Base-by-base conservation (phyloP, 139 green algal species). In the Picochlorum sp. region DNA sequence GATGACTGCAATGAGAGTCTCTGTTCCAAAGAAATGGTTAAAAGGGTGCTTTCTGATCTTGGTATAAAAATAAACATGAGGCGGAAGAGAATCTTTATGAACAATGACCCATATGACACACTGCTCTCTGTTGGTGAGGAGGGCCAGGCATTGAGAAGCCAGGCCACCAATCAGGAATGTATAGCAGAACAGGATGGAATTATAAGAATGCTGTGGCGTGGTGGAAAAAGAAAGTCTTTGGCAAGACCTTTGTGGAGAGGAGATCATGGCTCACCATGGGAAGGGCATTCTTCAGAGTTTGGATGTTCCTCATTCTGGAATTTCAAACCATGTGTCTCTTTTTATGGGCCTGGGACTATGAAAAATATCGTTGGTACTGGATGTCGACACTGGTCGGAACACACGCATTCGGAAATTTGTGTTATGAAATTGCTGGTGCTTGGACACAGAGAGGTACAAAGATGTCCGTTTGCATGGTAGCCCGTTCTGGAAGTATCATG, bases 1-100 rank as follows among this genome's bases (percentile, higher is more conserved):
- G 86, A 94, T 61, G 88, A 95, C 63, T 79, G 88, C 51, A 95
- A 95, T 65, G 88, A 95, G 77, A 86, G 71, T 62, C 82, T 92
- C 60, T 85, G 77, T 66, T 62, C 47, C 14, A 45, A 47, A 15
- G 56, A 79, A 3, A 30, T 69, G 4, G 73, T 80, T 28, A 49
- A 66, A 49, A 41, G 13, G 16, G 37, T 66, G 8, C n/a, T 61
- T 38, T 64, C 67, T 26, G 73, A 45, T 18, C 62, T 79, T 45
- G 68, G 68, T 1, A 65, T 79, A 41, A 58, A 72, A 24, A 57
- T 49, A 21, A 68, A 73, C 23, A 45, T 30, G 23, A 30, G 20
- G 6, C 63, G 49, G 41, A 45, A 61, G 2, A 18, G 20, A 21
- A 70, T 78, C 21, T 26, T 32, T 8, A 62, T 73, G 37, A 34